Conservation (phyloP, 768 basidiomycete genomes). For the Steccherinum ochraceum region DNA sequence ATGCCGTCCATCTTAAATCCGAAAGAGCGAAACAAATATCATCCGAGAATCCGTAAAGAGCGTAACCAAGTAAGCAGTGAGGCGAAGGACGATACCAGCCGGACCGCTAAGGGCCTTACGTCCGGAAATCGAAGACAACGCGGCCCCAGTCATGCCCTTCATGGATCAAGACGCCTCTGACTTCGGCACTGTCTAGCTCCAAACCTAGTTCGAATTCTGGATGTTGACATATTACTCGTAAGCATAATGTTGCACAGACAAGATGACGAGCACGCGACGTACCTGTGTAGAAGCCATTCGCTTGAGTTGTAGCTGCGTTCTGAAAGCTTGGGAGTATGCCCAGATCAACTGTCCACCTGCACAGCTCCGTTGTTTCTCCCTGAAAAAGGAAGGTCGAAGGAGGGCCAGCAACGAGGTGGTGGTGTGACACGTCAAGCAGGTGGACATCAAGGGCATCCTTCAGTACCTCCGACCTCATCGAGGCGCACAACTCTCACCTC, state of each 20-base stretch:
- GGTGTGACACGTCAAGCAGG: not conserved
- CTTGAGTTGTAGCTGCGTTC: slow-evolving; percentile 50
- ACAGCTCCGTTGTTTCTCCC: slow-evolving; percentile 68
- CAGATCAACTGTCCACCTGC: slow-evolving; percentile 86
- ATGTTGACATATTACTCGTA: no score
- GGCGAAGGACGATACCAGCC: no score
- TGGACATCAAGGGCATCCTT: not conserved
- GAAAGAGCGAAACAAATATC: no score
- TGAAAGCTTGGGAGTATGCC: slow-evolving; percentile 73
- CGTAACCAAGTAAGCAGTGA: no score
- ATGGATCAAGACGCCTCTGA: slow-evolving; percentile 72
- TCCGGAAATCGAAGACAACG: slow-evolving; percentile 53
- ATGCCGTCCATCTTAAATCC: no score
- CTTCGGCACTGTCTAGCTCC: slow-evolving; percentile 82
- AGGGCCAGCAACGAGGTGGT: not conserved
- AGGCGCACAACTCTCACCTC: slow-evolving; percentile 37
- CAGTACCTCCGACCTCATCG: slow-evolving; percentile 16
- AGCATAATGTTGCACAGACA: not conserved
- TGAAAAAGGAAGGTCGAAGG: slow-evolving; percentile 15
- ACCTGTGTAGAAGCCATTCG: slow-evolving; percentile 78
- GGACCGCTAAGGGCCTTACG: no score
- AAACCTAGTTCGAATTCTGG: slow-evolving; percentile 83
- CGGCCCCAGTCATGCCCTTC: slow-evolving; percentile 79
- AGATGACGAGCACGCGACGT: slow-evolving; percentile 14
- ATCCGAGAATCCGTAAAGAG: no score